Conservation (phyloP, 2,329 filamentous ascomycete species). For the Aspergillus caelatus region DNA sequence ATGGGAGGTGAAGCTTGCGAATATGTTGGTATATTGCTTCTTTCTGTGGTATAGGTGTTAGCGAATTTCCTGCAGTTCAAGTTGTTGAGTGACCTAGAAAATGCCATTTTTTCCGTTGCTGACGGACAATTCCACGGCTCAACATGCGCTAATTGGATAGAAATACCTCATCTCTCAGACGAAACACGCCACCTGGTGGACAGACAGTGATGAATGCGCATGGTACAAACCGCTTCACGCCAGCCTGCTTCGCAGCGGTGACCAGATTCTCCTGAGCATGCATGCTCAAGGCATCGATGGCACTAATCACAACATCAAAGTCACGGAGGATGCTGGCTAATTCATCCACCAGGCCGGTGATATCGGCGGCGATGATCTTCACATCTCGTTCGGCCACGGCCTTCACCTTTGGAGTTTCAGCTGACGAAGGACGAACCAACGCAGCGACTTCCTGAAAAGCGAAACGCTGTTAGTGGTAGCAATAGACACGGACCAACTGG, state of each 20-base stretch:
- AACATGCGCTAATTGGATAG: neutral
- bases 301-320: constrained; percentile 45
- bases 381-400: constrained; percentile 42
- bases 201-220: constrained; percentile 46
- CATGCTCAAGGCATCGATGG: constrained; percentile 30
- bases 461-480: neutral
- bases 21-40: constrained; percentile 51
- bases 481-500: neutral
- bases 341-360: neutral
- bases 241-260: constrained; percentile 47
- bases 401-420: constrained; percentile 43
- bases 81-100: neutral
- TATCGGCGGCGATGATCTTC: constrained; percentile 29
- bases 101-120: neutral
- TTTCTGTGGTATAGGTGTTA: constrained; percentile 37
- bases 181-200: constrained; percentile 38
- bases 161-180: constrained; percentile 33
- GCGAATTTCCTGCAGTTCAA: rapidly evolving
- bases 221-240: constrained; percentile 52
- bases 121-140: neutral
- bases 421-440: constrained; percentile 46
- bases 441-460: constrained; percentile 44
- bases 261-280: constrained; percentile 43
- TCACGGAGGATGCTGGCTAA: constrained; percentile 22
- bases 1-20: constrained; percentile 48